Percentiles rank a stretch among this genome's conserved stretches.
These are phyloP conservation scores for Elongisporangium senticosum DNA, from an alignment of 352 stramenopile species.

Conservation along the genomic window DNA sequence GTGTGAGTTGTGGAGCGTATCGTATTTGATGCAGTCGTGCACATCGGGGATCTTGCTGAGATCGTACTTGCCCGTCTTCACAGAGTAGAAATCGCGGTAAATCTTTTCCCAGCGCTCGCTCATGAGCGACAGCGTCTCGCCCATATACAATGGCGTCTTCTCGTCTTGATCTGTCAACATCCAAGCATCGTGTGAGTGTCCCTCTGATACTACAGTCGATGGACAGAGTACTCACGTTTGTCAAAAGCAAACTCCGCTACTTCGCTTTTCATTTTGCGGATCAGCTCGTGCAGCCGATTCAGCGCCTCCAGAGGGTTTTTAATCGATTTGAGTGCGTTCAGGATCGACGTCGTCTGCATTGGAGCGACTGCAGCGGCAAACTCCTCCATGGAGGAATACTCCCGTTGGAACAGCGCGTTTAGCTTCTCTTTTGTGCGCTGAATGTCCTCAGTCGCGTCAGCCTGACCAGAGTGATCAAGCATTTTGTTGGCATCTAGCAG, in stretches of 20 bases:
- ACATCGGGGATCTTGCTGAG: slow-evolving; percentile 97
- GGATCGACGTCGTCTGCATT: slow-evolving; percentile 70
- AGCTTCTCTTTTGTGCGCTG: slow-evolving; percentile 81
- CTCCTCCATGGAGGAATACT: slow-evolving; percentile 65
- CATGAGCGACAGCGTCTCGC: slow-evolving; percentile 94
- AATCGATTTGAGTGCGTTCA: slow-evolving; percentile 69
- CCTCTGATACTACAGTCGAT: slow-evolving; percentile 51
- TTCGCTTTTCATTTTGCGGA: slow-evolving; percentile 69
- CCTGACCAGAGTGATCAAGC: slow-evolving; percentile 97
- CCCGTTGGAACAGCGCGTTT: slow-evolving; percentile 87
- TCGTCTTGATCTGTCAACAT: slow-evolving; percentile 63
- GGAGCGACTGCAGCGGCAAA: slow-evolving; percentile 60
- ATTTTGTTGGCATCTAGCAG: slow-evolving; percentile 90
- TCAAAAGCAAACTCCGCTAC: slow-evolving; percentile 66
- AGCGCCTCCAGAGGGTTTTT: slow-evolving; percentile 80
- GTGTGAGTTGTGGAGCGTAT: slow-evolving; percentile 96
- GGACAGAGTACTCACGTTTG: slow-evolving; percentile 38
- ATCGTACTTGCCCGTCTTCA: slow-evolving; percentile 88
- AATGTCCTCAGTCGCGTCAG: slow-evolving; percentile 93
- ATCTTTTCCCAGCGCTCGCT: slow-evolving; percentile 94
- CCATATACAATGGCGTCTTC: slow-evolving; percentile 90
- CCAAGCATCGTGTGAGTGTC: slow-evolving; percentile 20
- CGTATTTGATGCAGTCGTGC: slow-evolving; percentile 98
- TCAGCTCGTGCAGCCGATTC: slow-evolving; percentile 62
- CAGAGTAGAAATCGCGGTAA: slow-evolving; percentile 93